These are phyloP conservation scores for Pythium chondricola DNA, from an alignment of 352 stramenopile genomes.

Conservation along the genomic window DNA sequence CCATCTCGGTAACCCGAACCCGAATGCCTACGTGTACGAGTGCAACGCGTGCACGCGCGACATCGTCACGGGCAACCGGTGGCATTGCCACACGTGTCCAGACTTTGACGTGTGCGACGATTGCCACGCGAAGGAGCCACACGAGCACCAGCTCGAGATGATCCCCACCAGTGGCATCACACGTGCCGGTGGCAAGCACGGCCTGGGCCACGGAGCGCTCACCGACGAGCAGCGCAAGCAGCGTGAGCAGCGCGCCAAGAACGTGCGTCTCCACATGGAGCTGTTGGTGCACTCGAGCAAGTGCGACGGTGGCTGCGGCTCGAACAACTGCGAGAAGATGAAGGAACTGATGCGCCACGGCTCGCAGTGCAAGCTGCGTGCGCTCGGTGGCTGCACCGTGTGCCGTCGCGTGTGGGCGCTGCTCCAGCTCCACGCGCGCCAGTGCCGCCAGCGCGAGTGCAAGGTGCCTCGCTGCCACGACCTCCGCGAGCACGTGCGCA, in stretches of 20 bases:
- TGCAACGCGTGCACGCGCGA: slow-evolving; percentile 82
- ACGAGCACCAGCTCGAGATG: slow-evolving; percentile 76
- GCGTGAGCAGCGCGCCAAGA: slow-evolving; percentile 88
- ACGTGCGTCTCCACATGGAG: slow-evolving; percentile 97
- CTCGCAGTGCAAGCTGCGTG: slow-evolving; percentile 88
- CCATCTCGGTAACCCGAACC: slow-evolving; percentile 95
- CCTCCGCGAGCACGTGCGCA: slow-evolving; percentile 92
- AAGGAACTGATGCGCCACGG: slow-evolving; percentile 97
- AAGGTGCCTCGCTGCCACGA: slow-evolving; percentile 95
- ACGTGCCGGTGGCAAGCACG: slow-evolving; percentile 9
- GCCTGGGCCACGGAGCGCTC: slow-evolving; percentile 24
- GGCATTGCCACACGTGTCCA: slow-evolving; percentile 84
- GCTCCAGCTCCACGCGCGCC: slow-evolving; percentile 95
- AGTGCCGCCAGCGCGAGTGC: slow-evolving; percentile 93
- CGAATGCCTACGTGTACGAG: slow-evolving; percentile 84
- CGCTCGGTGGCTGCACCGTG: slow-evolving; percentile 92
- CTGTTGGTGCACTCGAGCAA: slow-evolving; percentile 95
- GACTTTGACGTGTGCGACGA: slow-evolving; percentile 89
- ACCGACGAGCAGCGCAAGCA: slow-evolving; percentile 59
- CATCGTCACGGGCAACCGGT: slow-evolving; percentile 80
- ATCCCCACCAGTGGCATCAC: slow-evolving; percentile 56
- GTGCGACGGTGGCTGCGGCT: slow-evolving; percentile 92
- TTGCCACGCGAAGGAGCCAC: slow-evolving; percentile 81
- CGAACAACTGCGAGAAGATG: slow-evolving; percentile 98
- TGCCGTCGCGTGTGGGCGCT: slow-evolving; percentile 96